phyloP scores from a whole-genome alignment of 768 basidiomycete species.

The Leccinum broughii region DNA sequence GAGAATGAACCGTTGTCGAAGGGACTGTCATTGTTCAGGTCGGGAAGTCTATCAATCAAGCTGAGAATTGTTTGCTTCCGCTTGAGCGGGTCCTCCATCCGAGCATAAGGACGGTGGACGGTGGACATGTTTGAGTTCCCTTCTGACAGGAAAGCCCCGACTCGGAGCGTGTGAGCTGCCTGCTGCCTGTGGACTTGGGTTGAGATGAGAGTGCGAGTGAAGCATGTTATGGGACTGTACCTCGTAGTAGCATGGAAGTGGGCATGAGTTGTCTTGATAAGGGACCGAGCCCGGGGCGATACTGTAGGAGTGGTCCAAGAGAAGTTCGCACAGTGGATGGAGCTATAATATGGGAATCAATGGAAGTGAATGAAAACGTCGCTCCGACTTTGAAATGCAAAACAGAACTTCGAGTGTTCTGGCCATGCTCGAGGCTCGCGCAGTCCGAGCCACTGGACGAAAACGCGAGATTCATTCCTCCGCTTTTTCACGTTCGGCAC shows the following conservation, averaged over 20 bases:
- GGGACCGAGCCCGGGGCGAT: conserved; percentile 23
- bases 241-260: conserved; percentile 29
- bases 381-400: conserved; percentile 36
- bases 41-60: conserved; percentile 47
- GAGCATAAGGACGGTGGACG: conserved; percentile 29
- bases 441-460: conserved; percentile 18
- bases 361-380: conserved; percentile 23
- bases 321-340: conserved; percentile 16
- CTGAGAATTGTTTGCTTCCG: conserved; percentile 50
- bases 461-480: conserved; percentile 39
- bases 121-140: conserved; percentile 25
- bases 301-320: conserved; percentile 19
- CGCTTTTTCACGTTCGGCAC: conserved; percentile 31
- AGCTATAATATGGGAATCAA: conserved; percentile 33
- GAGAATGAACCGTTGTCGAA: conserved; percentile 34
- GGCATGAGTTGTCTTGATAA: conserved; percentile 20
- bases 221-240: conserved; percentile 31
- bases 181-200: conserved; percentile 22
- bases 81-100: conserved; percentile 33
- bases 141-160: conserved; percentile 26
- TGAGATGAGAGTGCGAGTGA: conserved; percentile 30
- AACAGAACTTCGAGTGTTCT: conserved; percentile 32
- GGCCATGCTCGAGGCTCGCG: conserved; percentile 33
- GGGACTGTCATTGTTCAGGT: conserved; percentile 42
- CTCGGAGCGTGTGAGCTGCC: conserved; percentile 12